A percentile compares a stretch with the other conserved stretches of the same genome.
Conservation (phyloP, 306 rosid genomes). For the Acacia confusa region DNA sequence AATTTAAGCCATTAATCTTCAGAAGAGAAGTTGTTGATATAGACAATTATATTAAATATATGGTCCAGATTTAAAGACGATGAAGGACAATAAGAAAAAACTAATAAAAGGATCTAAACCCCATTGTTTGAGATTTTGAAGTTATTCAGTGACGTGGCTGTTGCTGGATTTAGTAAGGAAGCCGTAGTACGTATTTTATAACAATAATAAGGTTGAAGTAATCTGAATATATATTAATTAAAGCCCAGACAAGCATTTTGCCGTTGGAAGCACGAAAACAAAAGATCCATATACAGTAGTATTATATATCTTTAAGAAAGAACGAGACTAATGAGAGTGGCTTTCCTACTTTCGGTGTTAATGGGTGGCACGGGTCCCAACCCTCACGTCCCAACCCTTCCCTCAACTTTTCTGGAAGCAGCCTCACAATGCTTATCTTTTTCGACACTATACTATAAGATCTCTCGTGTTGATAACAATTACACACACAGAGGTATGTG, state of each 20-base stretch:
- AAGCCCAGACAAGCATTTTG: not conserved
- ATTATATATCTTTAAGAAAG: not conserved
- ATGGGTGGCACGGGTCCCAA: constrained; percentile 14
- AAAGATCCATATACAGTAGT: not conserved
- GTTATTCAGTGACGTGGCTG: not conserved
- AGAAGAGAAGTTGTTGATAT: too few relatives aligned
- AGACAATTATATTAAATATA: too few relatives aligned
- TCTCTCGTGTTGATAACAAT: not conserved
- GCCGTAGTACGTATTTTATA: not conserved
- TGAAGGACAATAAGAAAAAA: too few relatives aligned
- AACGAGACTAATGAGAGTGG: not conserved
- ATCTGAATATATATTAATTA: not conserved
- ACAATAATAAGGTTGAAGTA: not conserved
- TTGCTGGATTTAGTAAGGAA: not conserved
- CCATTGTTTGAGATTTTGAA: not conserved
- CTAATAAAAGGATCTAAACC: too few relatives aligned
- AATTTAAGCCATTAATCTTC: too few relatives aligned
- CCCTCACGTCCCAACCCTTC: not conserved
- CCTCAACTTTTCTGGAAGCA: constrained; percentile 2
- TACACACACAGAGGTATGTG: not conserved
- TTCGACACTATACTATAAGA: not conserved
- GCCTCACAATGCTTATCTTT: constrained; percentile 6
- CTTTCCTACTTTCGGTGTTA: constrained; percentile 24
- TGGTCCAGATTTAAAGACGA: too few relatives aligned
- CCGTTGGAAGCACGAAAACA: constrained; percentile 23